phyloP scores from a whole-genome alignment of 352 stramenopile genomes.

The Phytopythium ostracodes region DNA sequence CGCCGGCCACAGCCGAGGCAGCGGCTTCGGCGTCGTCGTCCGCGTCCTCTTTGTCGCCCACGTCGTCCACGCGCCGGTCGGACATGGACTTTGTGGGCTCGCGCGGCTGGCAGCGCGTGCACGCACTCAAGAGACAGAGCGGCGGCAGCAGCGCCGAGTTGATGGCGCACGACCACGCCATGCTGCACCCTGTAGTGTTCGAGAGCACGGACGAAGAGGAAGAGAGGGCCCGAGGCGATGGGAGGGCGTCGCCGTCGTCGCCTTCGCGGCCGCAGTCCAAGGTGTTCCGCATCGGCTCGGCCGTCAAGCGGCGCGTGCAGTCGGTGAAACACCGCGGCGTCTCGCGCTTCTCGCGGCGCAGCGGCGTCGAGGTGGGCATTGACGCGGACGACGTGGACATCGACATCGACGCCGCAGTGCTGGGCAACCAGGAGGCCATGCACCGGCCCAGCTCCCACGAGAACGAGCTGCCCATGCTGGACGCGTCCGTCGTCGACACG shows the following conservation, averaged over 20 bases:
- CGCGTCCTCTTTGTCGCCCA: background rate
- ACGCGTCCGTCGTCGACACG: constrained; percentile 23
- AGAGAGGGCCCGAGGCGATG: constrained; percentile 13
- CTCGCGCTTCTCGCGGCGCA: constrained; percentile 9
- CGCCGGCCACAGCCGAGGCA: background rate
- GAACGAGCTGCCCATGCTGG: constrained; percentile 30
- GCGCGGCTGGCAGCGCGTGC: constrained; percentile 11
- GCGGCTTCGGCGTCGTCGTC: background rate
- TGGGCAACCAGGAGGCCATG: constrained; percentile 5
- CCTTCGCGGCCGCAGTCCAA: background rate
- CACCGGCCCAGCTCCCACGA: constrained; percentile 7
- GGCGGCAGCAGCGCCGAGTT: constrained; percentile 3
- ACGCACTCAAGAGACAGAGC: constrained; percentile 4
- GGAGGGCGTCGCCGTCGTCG: constrained; percentile 14
- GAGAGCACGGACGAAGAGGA: constrained; percentile 4
- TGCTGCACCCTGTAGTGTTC: background rate
- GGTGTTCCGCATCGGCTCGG: constrained; percentile 19
- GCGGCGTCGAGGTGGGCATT: constrained; percentile 6
- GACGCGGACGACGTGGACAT: constrained; percentile 15
- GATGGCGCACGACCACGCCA: background rate
- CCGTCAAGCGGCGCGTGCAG: constrained; percentile 23
- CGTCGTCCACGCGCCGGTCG: constrained; percentile 15
- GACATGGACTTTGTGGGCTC: constrained; percentile 32
- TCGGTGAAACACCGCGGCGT: constrained; percentile 18
- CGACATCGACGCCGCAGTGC: constrained; percentile 7